Conservation (phyloP, 768 basidiomycete species). For the Suillus tomentosus region DNA sequence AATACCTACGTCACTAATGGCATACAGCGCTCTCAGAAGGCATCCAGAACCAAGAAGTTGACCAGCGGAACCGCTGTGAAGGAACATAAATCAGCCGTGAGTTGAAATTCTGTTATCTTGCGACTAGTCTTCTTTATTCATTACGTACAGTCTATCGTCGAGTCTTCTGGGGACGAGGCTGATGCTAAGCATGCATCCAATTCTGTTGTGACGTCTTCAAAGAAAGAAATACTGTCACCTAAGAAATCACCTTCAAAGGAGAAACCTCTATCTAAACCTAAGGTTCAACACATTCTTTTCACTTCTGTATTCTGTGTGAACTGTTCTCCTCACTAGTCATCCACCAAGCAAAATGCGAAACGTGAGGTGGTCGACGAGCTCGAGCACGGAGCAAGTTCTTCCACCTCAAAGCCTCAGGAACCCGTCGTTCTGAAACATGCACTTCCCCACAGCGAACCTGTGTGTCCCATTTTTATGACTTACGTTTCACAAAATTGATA, state of each 20-base stretch:
- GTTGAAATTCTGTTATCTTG: neutral
- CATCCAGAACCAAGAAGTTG: neutral
- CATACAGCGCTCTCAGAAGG: neutral
- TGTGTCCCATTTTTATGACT: conserved; percentile 15
- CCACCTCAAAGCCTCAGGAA: conserved; percentile 12
- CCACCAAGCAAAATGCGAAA: neutral
- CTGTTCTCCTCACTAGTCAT: neutral
- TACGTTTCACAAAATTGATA: neutral
- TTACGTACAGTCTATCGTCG: conserved; percentile 25
- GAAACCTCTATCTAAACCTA: conserved; percentile 15
- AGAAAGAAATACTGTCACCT: conserved; percentile 11
- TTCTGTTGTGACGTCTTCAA: conserved; percentile 8
- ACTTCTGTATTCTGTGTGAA: conserved; percentile 7
- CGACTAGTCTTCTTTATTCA: neutral
- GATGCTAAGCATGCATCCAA: conserved; percentile 2
- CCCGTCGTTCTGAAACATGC: neutral
- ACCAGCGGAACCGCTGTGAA: neutral
- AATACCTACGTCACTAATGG: neutral
- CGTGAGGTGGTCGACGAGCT: neutral
- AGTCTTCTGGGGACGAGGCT: conserved; percentile 32
- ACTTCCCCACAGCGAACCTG: conserved; percentile 19
- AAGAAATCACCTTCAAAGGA: conserved; percentile 16
- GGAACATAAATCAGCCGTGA: conserved; percentile 13
- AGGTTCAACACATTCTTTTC: neutral
- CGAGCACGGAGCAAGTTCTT: conserved; percentile 12